These are phyloP conservation scores for Starmerella powellii DNA, from an alignment of 805 yeast species.

Conservation along the genomic window DNA sequence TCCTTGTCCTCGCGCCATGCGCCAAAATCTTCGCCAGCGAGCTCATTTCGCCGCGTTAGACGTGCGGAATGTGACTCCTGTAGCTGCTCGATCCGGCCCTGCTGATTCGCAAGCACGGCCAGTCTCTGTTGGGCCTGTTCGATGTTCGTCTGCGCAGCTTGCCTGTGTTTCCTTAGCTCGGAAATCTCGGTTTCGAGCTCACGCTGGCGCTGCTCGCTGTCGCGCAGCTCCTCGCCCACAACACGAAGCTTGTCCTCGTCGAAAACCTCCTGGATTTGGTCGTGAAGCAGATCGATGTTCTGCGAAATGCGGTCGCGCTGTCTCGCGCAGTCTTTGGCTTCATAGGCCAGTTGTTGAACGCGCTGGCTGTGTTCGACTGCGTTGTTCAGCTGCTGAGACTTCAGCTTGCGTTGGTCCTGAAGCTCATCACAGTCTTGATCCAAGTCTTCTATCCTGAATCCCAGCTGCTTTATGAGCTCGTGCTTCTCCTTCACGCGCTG, in stretches of 20 bases:
- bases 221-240: conserved; percentile 2
- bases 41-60: not conserved
- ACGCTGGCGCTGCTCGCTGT: conserved; percentile 2
- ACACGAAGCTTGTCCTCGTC: conserved; percentile 17
- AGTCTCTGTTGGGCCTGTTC: conserved; percentile 3
- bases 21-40: not conserved
- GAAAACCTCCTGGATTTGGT: conserved; percentile 22
- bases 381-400: conserved; percentile 43
- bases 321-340: conserved; percentile 1
- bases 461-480: conserved; percentile 36
- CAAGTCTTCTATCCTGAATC: conserved; percentile 35
- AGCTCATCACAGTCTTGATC: conserved; percentile 39
- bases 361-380: conserved; percentile 8
- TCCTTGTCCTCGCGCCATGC: conserved; percentile 3
- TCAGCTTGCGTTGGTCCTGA: conserved; percentile 38
- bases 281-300: conserved; percentile 2
- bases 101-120: conserved; percentile 7
- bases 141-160: not conserved
- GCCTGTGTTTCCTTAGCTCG: conserved; percentile 32
- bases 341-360: conserved; percentile 10
- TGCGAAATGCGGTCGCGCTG: conserved; percentile 1
- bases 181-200: conserved; percentile 2
- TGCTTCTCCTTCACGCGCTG: conserved; percentile 54
- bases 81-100: conserved; percentile 15
- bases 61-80: conserved; percentile 4